Evolutionary conservation across 345 rosid species (phyloP).

Genomic region (Sonneratia caseolaris): DNA sequence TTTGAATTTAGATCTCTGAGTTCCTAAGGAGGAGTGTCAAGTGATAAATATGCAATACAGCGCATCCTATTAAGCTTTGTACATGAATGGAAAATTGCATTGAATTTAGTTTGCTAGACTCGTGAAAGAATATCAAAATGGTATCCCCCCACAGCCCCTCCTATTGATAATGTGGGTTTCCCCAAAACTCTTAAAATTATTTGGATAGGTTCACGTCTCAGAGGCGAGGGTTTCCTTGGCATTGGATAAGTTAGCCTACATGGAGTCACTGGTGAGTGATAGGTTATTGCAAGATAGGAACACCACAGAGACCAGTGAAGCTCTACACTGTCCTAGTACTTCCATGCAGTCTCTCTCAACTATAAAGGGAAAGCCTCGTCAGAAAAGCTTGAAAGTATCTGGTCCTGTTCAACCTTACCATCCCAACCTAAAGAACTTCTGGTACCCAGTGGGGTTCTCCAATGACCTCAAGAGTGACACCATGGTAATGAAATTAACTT

Average conservation of each 20-base stretch:
- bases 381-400: constrained; percentile 69
- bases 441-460: constrained; percentile 92
- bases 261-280: constrained; percentile 85
- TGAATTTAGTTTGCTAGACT: not conserved
- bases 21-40: not conserved
- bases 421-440: constrained; percentile 68
- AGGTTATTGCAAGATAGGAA: constrained; percentile 57
- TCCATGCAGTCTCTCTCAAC: constrained; percentile 32
- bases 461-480: constrained; percentile 75
- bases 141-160: not conserved
- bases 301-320: constrained; percentile 29
- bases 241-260: constrained; percentile 84
- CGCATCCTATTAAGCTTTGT: not conserved
- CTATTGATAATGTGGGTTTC: not conserved
- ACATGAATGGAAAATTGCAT: not conserved
- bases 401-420: constrained; percentile 86
- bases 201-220: constrained; percentile 79
- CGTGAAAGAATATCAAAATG: not conserved
- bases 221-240: constrained; percentile 93
- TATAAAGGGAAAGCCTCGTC: constrained; percentile 33
- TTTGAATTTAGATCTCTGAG: not conserved
- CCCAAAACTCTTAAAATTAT: not conserved
- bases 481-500: constrained; percentile 42
- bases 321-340: constrained; percentile 37
- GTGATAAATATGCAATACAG: not conserved